A percentile compares a stretch with the other conserved stretches of the same genome.
Conservation (phyloP, 495 filamentous ascomycete species). For the Cryomyces minteri region DNA sequence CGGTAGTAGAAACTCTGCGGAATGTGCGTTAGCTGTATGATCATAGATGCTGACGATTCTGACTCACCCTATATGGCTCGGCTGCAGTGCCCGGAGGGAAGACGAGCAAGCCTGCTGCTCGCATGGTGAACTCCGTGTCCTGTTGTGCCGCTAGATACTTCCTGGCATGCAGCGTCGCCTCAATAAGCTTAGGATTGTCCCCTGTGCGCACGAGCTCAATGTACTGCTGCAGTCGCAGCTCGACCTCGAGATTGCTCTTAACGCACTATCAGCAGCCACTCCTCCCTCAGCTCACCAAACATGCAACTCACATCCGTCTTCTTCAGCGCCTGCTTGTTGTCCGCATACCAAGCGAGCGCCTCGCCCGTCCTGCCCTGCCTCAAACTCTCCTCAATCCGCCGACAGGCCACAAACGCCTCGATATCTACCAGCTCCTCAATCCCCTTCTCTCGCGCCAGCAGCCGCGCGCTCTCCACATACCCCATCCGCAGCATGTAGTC, state of each 20-base stretch:
- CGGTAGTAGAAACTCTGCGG: constrained; percentile 51
- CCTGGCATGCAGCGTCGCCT: constrained; percentile 64
- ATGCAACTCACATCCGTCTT: constrained; percentile 50
- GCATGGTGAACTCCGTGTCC: constrained; percentile 41
- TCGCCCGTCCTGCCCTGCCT: constrained; percentile 52
- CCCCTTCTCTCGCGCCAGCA: constrained; percentile 49
- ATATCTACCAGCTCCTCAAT: constrained; percentile 76
- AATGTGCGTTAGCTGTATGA: not conserved
- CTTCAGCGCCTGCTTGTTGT: constrained; percentile 75
- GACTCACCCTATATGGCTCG: constrained; percentile 44
- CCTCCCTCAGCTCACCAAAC: not conserved
- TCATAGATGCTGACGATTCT: not conserved
- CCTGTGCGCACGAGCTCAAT: constrained; percentile 68
- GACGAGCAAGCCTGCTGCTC: constrained; percentile 67
- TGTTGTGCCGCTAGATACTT: constrained; percentile 54
- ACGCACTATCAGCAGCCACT: constrained; percentile 13
- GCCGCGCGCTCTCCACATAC: constrained; percentile 57
- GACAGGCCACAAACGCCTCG: constrained; percentile 70
- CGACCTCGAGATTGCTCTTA: constrained; percentile 78
- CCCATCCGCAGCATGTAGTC: constrained; percentile 80
- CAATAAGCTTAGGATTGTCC: constrained; percentile 37
- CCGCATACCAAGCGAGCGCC: constrained; percentile 73
- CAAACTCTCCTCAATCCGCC: constrained; percentile 52
- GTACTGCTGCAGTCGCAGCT: constrained; percentile 88
- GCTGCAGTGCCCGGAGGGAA: constrained; percentile 39